These are phyloP conservation scores for Mycena kentingensis DNA, from an alignment of 768 basidiomycete genomes.

Conservation along the genomic window DNA sequence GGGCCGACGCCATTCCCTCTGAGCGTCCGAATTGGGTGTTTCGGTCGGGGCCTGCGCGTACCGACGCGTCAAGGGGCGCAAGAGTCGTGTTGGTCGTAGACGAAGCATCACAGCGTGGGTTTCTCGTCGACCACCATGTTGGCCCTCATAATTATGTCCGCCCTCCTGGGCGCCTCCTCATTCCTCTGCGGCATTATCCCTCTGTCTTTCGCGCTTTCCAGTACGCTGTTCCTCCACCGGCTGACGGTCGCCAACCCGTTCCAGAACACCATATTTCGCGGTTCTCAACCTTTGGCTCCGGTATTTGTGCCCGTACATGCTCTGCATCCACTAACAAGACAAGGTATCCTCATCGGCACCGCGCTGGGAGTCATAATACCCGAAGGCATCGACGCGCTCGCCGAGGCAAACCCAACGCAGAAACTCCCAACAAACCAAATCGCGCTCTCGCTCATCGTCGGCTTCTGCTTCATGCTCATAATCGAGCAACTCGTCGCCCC, in stretches of 20 bases:
- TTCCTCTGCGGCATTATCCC: conserved; percentile 77
- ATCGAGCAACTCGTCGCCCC: conserved; percentile 64
- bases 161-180: conserved; percentile 59
- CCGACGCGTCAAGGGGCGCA: too few relatives aligned
- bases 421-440: conserved; percentile 54
- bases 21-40: not conserved
- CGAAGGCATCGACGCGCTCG: conserved; percentile 79
- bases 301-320: conserved; percentile 27
- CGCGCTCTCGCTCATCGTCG: conserved; percentile 63
- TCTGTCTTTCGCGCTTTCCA: conserved; percentile 70
- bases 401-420: conserved; percentile 36
- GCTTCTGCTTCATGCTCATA: conserved; percentile 65
- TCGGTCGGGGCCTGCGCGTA: not conserved
- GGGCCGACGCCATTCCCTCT: conserved; percentile 18
- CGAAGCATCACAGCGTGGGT: too few relatives aligned
- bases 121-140: conserved; percentile 18
- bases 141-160: conserved; percentile 55
- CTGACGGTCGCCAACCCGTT: not conserved
- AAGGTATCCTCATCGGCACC: conserved; percentile 86
- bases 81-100: not conserved
- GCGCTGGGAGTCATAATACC: conserved; percentile 92
- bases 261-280: conserved; percentile 17
- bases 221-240: conserved; percentile 37
- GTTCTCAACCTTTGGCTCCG: conserved; percentile 14
- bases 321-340: conserved; percentile 55